Evolutionary conservation across 31 red algal species (phyloP).

Genomic region (Bonnemaisonia californica): DNA sequence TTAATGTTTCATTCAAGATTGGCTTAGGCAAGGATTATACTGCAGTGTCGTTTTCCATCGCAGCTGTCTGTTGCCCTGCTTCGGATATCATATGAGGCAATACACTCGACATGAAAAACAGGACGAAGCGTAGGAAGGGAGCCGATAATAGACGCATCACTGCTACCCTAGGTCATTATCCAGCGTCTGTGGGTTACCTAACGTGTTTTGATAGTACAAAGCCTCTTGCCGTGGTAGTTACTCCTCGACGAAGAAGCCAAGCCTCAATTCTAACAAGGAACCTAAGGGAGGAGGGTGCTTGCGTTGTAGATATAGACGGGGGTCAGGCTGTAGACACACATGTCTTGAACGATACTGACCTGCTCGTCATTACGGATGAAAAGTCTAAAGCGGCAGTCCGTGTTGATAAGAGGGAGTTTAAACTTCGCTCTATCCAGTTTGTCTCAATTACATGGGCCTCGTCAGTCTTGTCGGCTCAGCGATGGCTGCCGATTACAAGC

Average conservation of each 20-base stretch:
- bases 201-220: not conserved
- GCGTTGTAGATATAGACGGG: not conserved
- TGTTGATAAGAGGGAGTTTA: not conserved
- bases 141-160: no score
- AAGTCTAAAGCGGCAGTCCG: not conserved
- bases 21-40: no score
- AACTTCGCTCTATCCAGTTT: not conserved
- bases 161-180: no score
- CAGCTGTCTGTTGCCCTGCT: no score
- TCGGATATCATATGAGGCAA: no score
- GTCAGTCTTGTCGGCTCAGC: constrained; percentile 2
- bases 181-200: not conserved
- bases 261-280: constrained; percentile 8
- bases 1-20: no score
- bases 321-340: not conserved
- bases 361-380: constrained; percentile 25
- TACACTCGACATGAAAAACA: no score
- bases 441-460: constrained; percentile 31
- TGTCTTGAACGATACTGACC: not conserved
- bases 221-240: constrained; percentile 14
- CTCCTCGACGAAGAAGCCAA: constrained; percentile 1
- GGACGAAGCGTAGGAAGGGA: no score
- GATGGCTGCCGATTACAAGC: not conserved
- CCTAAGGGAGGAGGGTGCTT: constrained; percentile 2
- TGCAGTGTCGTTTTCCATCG: no score